phyloP scores from a whole-genome alignment of 345 rosid species.

The Boechera stricta region DNA sequence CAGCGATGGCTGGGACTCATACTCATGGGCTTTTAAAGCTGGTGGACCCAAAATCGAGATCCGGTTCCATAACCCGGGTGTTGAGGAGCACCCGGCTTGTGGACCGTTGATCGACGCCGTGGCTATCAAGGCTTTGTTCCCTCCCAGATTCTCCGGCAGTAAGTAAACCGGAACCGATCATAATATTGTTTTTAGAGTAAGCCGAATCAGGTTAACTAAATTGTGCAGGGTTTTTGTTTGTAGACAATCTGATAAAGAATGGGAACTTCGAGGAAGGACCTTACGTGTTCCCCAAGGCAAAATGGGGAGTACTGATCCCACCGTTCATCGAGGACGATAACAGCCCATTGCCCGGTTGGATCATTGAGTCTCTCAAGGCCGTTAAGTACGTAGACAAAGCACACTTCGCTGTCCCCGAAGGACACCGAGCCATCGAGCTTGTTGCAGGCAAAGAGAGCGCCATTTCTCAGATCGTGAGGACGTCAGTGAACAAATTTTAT shows the following conservation, averaged over 20 bases:
- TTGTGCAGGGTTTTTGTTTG: background rate
- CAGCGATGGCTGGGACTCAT: slow-evolving; percentile 86
- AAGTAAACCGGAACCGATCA: slow-evolving; percentile 14
- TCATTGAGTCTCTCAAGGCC: slow-evolving; percentile 79
- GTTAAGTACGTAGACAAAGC: slow-evolving; percentile 67
- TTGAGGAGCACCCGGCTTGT: slow-evolving; percentile 76
- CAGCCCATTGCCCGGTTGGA: slow-evolving; percentile 82
- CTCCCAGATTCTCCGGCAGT: slow-evolving; percentile 57
- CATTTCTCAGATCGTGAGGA: slow-evolving; percentile 60
- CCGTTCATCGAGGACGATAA: slow-evolving; percentile 73
- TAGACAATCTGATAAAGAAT: slow-evolving; percentile 70
- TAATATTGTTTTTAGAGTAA: background rate
- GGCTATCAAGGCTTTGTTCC: slow-evolving; percentile 58
- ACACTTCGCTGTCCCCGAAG: slow-evolving; percentile 62
- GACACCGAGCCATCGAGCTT: slow-evolving; percentile 69
- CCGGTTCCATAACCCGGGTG: slow-evolving; percentile 74
- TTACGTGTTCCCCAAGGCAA: slow-evolving; percentile 53
- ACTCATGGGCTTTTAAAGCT: slow-evolving; percentile 77
- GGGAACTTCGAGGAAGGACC: slow-evolving; percentile 85
- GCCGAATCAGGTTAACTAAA: background rate
- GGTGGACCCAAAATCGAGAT: slow-evolving; percentile 51
- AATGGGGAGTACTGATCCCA: slow-evolving; percentile 74
- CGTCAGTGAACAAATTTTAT: slow-evolving; percentile 50
- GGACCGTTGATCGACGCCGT: slow-evolving; percentile 81
- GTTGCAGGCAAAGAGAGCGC: slow-evolving; percentile 83